A percentile compares a stretch with the other conserved stretches of the same genome.
phyloP scores from a whole-genome alignment of 371 early-diverging fungal genomes.

The Amoeboaphelidium protococcarum region DNA sequence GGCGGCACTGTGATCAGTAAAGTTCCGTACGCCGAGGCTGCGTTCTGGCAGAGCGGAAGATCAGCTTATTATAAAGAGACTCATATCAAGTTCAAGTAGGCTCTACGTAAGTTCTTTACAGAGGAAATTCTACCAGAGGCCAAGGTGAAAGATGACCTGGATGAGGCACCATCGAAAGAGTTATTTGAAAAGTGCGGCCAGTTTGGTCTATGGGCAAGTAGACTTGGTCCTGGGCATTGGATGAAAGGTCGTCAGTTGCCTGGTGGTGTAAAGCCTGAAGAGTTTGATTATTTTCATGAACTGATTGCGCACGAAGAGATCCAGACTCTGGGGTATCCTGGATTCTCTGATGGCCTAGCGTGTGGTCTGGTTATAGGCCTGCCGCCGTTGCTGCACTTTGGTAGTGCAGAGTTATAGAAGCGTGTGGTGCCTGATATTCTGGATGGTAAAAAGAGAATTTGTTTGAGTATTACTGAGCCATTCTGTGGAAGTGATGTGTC shows the following conservation, averaged over 20 bases:
- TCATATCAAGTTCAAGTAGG: slow-evolving; percentile 23
- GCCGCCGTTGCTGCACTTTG: slow-evolving; percentile 17
- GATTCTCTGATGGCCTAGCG: slow-evolving; percentile 13
- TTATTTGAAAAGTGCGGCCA: slow-evolving; percentile 20
- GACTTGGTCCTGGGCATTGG: slow-evolving; percentile 20
- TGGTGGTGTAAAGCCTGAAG: slow-evolving; percentile 17
- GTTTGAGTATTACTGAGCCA: slow-evolving; percentile 1
- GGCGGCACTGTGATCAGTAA: slow-evolving; percentile 12
- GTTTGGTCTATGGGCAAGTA: slow-evolving; percentile 13
- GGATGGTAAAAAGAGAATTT: slow-evolving; percentile 1
- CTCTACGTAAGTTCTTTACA: slow-evolving; percentile 23
- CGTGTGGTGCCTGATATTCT: not conserved
- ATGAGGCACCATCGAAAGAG: slow-evolving; percentile 18
- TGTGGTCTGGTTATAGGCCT: slow-evolving; percentile 22
- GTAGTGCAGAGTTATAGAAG: not conserved
- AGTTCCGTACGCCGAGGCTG: slow-evolving; percentile 30
- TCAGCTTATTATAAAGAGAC: slow-evolving; percentile 20
- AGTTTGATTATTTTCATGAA: slow-evolving; percentile 24
- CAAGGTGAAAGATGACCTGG: slow-evolving; percentile 13
- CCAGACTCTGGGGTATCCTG: slow-evolving; percentile 9
- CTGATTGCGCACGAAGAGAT: slow-evolving; percentile 18
- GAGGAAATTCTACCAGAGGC: slow-evolving; percentile 19
- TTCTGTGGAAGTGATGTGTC: slow-evolving; percentile 16
- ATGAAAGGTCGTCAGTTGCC: slow-evolving; percentile 13
- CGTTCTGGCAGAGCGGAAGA: slow-evolving; percentile 23